phyloP scores from a whole-genome alignment of 1,284 basidiomycete species.

The Erythrobasidium hasegawianum region DNA sequence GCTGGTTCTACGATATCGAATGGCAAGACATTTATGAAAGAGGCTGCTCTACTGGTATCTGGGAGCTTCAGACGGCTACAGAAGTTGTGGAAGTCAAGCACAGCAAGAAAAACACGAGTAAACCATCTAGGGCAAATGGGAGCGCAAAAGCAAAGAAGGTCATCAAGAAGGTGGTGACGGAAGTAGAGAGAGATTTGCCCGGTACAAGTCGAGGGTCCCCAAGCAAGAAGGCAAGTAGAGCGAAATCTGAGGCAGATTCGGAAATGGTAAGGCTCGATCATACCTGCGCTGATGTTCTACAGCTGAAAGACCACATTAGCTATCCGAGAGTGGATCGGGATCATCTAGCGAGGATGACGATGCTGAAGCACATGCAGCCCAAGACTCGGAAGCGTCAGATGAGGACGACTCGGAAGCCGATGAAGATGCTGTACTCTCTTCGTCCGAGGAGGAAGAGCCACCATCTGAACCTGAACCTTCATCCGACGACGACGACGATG shows the following conservation, averaged over 20 bases:
- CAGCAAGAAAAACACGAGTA: neutral
- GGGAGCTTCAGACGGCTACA: slow-evolving; percentile 37
- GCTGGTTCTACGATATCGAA: slow-evolving; percentile 41
- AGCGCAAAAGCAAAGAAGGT: slow-evolving; percentile 10
- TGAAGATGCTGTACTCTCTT: slow-evolving; percentile 13
- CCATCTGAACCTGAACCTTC: neutral
- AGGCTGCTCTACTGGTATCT: slow-evolving; percentile 19
- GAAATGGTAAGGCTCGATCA: slow-evolving; percentile 7
- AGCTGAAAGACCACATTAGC: neutral
- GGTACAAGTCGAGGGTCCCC: neutral
- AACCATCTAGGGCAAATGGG: neutral
- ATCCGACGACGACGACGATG: slow-evolving; percentile 13
- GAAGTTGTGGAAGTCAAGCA: slow-evolving; percentile 11
- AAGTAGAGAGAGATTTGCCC: slow-evolving; percentile 9
- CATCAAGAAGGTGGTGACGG: slow-evolving; percentile 16
- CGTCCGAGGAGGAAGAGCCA: slow-evolving; percentile 3
- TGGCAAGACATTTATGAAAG: slow-evolving; percentile 36
- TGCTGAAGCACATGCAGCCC: slow-evolving; percentile 25
- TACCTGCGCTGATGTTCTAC: neutral
- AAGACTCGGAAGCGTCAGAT: slow-evolving; percentile 10
- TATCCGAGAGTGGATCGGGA: slow-evolving; percentile 5
- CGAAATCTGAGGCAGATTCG: slow-evolving; percentile 15
- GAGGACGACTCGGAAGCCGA: slow-evolving; percentile 29
- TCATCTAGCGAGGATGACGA: slow-evolving; percentile 24
- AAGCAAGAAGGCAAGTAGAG: neutral